These are phyloP conservation scores for Amanita polypyramis DNA, from an alignment of 768 basidiomycete genomes.

Conservation along the genomic window DNA sequence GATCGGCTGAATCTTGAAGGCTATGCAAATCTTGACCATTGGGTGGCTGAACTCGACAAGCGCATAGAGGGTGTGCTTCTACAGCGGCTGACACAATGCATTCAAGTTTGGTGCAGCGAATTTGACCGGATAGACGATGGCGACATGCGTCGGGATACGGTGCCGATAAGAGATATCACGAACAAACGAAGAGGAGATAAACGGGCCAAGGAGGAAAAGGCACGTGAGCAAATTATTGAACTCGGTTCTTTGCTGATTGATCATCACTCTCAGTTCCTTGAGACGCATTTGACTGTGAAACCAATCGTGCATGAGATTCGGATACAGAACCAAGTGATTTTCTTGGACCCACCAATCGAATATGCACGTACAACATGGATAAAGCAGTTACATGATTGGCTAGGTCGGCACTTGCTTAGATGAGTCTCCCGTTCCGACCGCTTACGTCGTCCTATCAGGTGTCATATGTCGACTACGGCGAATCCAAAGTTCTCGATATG, in stretches of 20 bases:
- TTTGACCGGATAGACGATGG: conserved; percentile 72
- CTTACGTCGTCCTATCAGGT: conserved; percentile 29
- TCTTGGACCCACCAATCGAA: conserved; percentile 96
- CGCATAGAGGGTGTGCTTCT: conserved; percentile 77
- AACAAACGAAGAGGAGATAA: conserved; percentile 62
- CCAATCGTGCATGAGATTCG: conserved; percentile 92
- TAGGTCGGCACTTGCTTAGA: conserved; percentile 36
- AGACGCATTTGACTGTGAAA: conserved; percentile 66
- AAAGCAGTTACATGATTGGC: conserved; percentile 80
- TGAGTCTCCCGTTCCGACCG: background rate
- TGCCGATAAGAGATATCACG: conserved; percentile 40
- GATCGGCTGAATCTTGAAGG: conserved; percentile 94
- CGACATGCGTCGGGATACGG: conserved; percentile 43
- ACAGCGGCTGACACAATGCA: conserved; percentile 64
- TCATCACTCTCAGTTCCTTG: conserved; percentile 40
- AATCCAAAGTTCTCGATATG: conserved; percentile 93
- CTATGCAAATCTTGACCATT: conserved; percentile 87
- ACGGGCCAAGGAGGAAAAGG: conserved; percentile 72
- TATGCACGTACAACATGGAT: conserved; percentile 87
- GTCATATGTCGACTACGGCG: conserved; percentile 79
- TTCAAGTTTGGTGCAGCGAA: conserved; percentile 81
- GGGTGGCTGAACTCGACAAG: conserved; percentile 77
- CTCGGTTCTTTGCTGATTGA: background rate
- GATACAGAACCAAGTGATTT: conserved; percentile 98
- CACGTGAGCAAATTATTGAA: conserved; percentile 15